These are phyloP conservation scores for Cinnamomum micranthum DNA, from an alignment of 164 flowering plant species.

Conservation along the genomic window DNA sequence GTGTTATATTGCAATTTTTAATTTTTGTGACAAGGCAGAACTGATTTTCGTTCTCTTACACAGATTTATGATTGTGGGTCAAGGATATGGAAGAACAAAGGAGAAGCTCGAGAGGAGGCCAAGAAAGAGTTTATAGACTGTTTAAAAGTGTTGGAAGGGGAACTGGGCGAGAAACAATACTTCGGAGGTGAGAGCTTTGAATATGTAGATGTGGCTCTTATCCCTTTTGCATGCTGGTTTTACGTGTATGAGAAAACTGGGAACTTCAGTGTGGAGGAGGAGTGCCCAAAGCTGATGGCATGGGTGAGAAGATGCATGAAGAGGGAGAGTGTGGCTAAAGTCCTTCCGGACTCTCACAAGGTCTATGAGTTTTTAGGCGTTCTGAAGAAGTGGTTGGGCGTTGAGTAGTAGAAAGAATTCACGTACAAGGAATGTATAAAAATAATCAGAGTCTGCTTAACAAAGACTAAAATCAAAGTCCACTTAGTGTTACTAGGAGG, in stretches of 20 bases:
- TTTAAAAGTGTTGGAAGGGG: slow-evolving; percentile 15
- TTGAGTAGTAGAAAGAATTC: neutral
- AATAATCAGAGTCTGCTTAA: too few relatives aligned
- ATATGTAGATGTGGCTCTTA: slow-evolving; percentile 4
- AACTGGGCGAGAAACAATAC: slow-evolving; percentile 8
- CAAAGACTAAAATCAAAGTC: too few relatives aligned
- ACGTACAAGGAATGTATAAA: too few relatives aligned
- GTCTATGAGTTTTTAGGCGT: neutral
- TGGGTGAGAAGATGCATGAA: slow-evolving; percentile 16
- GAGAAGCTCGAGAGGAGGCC: slow-evolving; percentile 9
- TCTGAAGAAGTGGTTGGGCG: slow-evolving; percentile 1
- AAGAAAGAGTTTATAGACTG: slow-evolving; percentile 5
- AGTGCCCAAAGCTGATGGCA: slow-evolving; percentile 8
- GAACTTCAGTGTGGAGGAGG: slow-evolving; percentile 9
- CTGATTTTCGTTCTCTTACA: too few relatives aligned
- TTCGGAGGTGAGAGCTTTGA: slow-evolving; percentile 14
- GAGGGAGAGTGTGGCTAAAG: slow-evolving; percentile 13
- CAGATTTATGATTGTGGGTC: slow-evolving; percentile 2
- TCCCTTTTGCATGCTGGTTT: slow-evolving; percentile 5
- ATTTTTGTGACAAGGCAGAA: too few relatives aligned
- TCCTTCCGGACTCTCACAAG: slow-evolving; percentile 7
- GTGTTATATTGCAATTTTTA: too few relatives aligned
- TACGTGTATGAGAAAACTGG: slow-evolving; percentile 4
- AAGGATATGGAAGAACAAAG: slow-evolving; percentile 10
- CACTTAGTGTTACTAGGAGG: too few relatives aligned